These are phyloP conservation scores for Meredithiella fracta DNA, from an alignment of 2,329 filamentous ascomycete genomes.

Conservation along the genomic window DNA sequence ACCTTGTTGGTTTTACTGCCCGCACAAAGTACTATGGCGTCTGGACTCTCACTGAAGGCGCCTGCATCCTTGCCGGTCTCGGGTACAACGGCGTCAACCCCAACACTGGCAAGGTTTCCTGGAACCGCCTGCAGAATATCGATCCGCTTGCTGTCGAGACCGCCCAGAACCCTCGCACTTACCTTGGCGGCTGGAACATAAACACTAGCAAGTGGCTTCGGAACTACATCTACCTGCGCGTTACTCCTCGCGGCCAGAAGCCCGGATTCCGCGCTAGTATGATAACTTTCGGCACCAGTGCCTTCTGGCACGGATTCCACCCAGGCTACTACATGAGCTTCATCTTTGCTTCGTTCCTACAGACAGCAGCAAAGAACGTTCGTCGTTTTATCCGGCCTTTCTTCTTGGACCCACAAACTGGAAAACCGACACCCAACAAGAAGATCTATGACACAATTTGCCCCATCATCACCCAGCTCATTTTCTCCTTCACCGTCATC, in stretches of 20 bases:
- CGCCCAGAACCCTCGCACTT: constrained; percentile 85
- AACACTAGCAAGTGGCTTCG: constrained; percentile 95
- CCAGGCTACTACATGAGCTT: constrained; percentile 92
- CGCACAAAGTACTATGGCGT: constrained; percentile 94
- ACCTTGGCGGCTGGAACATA: constrained; percentile 91
- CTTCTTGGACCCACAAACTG: constrained; percentile 67
- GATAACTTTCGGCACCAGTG: constrained; percentile 85
- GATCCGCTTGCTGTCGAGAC: constrained; percentile 70
- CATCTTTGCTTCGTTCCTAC: constrained; percentile 73
- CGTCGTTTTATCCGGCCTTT: constrained; percentile 82
- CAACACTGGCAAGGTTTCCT: constrained; percentile 67
- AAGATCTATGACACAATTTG: constrained; percentile 72
- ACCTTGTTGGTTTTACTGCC: constrained; percentile 68
- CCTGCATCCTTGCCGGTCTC: constrained; percentile 83
- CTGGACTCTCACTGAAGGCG: constrained; percentile 82
- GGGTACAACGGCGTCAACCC: constrained; percentile 89
- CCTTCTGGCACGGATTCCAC: constrained; percentile 96
- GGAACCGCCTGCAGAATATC: constrained; percentile 80
- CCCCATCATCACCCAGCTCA: constrained; percentile 60
- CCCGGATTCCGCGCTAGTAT: constrained; percentile 89
- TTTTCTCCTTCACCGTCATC: constrained; percentile 64
- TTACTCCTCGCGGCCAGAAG: constrained; percentile 89
- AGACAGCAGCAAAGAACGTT: constrained; percentile 86
- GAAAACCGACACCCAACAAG: constrained; percentile 52
- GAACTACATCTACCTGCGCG: constrained; percentile 88